Conservation (phyloP, 2,329 filamentous ascomycete species). For the Beauveria sp. region DNA sequence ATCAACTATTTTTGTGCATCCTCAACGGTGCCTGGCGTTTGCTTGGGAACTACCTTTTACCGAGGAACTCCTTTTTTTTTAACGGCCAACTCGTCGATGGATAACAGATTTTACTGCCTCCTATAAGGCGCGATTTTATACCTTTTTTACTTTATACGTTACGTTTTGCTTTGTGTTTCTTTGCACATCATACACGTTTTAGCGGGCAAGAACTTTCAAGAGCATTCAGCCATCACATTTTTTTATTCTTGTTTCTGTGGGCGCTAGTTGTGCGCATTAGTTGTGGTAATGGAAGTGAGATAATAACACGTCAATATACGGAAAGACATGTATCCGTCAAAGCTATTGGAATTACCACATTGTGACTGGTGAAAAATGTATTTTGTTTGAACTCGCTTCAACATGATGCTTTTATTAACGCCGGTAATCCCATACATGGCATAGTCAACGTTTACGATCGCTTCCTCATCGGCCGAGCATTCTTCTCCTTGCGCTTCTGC, state of each 20-base stretch:
- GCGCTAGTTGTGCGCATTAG: background rate
- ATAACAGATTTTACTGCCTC: background rate
- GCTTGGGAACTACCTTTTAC: background rate
- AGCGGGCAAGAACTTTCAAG: background rate
- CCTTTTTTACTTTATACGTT: background rate
- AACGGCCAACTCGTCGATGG: background rate
- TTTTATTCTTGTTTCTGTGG: background rate
- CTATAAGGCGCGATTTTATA: background rate
- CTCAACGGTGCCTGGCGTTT: background rate
- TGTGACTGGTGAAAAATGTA: background rate
- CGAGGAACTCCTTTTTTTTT: background rate
- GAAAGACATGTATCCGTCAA: background rate
- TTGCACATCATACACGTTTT: background rate
- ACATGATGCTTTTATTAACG: background rate
- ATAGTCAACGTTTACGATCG: background rate
- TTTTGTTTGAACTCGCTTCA: background rate
- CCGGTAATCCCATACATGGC: background rate
- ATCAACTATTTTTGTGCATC: background rate
- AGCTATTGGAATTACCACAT: background rate
- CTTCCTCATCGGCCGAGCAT: slow-evolving; percentile 69
- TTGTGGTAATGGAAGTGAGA: background rate
- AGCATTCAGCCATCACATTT: background rate
- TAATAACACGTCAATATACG: background rate
- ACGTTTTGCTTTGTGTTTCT: background rate
- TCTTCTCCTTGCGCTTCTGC: slow-evolving; percentile 77